Base-by-base conservation (phyloP, 352 stramenopile genomes). In the Phytophthora foliorum region DNA sequence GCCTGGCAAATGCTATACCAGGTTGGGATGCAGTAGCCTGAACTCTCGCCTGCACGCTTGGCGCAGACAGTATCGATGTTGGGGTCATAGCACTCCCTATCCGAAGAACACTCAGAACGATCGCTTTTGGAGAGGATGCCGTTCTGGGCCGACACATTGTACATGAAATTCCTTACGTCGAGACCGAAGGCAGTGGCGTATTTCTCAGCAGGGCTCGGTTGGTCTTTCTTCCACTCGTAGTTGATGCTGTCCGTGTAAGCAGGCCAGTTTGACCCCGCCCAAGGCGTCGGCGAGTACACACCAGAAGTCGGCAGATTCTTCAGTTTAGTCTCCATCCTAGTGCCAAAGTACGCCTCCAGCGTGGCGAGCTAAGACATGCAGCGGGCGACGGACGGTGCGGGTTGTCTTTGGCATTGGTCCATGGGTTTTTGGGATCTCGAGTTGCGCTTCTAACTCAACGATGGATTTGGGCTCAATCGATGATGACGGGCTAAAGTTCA, bases 1-100 rank as follows among this genome's bases (percentile, higher is more conserved):
- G 74, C 74, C 45, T 81, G 65, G 39, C 69, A 81, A 34, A 81
- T 73, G 3, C 65, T 69, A 21, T 56, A 78, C 74, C 74, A 81
- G 25, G 53, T 59, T 11, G 60, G 55, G 27, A 81, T 77, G 36
- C 74, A 81, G 60, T 77, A 76, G 16, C 74, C 74, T 7, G 51
- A 57, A 9, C 21, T 59, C 13, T 65, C 31, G 1, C 63, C 62
- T 7, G 44, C 17, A 17, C 74, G 74, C 6, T 65, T 67, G 6
- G 32, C 70, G 16, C 74, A 81, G 21, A 42, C 48, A 39, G 17
- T 78, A 7, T 39, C 63, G 21, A 57, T 52, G 10, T 44, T 53
- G 24, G 67, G 55, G 6, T 38, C 32, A 5, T 25, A 48, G 57
- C 72, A 80, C 22, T 77, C 68, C 14, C 13, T 55, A 51, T 75